phyloP scores from a whole-genome alignment of 345 rosid species.

The Abelmoschus esculentus region DNA sequence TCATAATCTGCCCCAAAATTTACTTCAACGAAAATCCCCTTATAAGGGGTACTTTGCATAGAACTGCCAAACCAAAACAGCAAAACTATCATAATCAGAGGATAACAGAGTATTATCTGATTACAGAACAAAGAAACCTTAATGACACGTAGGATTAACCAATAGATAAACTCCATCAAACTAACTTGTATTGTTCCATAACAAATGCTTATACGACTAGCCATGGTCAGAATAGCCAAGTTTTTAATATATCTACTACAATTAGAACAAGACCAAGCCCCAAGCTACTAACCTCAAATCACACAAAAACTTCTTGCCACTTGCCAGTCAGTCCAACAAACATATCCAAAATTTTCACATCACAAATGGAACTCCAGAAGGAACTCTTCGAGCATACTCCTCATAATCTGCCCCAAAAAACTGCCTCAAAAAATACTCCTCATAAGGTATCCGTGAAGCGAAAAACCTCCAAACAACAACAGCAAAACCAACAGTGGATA shows the following conservation, averaged over 20 bases:
- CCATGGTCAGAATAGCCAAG: conserved; percentile 41
- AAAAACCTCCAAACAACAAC: conserved; percentile 62
- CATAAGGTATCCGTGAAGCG: conserved; percentile 48
- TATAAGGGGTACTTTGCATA: conserved; percentile 45
- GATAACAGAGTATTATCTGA: conserved; percentile 61
- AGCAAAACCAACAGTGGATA: conserved; percentile 50
- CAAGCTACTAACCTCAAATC: conserved; percentile 28
- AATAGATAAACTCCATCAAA: conserved; percentile 37
- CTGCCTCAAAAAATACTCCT: conserved; percentile 56
- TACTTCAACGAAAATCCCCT: conserved; percentile 43
- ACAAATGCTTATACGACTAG: conserved; percentile 42
- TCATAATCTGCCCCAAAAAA: conserved; percentile 53
- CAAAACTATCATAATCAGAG: conserved; percentile 40
- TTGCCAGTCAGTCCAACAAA: not conserved
- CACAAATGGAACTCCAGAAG: conserved; percentile 70
- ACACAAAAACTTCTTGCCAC: too few species aligned
- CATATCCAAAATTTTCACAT: conserved; percentile 23
- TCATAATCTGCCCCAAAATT: conserved; percentile 27
- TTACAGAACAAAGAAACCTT: conserved; percentile 54
- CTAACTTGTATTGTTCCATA: conserved; percentile 44
- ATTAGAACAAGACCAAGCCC: conserved; percentile 33
- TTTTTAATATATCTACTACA: conserved; percentile 46
- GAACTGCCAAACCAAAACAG: conserved; percentile 48
- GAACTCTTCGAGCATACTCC: conserved; percentile 46
- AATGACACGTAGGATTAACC: conserved; percentile 45